phyloP scores from a whole-genome alignment of 305 asterid species.

The Fraxinus velutina region DNA sequence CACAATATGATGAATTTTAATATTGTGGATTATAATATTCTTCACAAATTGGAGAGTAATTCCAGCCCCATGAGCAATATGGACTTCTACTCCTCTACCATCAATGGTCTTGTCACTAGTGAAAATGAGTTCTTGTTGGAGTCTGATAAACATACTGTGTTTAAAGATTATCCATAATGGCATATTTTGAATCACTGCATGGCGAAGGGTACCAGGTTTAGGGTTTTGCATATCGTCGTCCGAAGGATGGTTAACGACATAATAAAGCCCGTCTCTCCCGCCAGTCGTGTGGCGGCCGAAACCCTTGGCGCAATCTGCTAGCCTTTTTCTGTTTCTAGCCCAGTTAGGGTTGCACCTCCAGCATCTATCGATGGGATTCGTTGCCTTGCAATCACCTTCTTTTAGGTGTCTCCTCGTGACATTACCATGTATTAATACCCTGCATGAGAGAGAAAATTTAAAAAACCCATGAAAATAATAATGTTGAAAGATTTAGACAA shows the following conservation, averaged over 20 bases:
- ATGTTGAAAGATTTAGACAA: background rate
- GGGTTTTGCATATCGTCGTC: conserved; percentile 48
- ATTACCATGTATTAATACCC: conserved; percentile 25
- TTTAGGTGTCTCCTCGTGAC: conserved; percentile 48
- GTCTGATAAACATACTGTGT: conserved; percentile 49
- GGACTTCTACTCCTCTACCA: conserved; percentile 47
- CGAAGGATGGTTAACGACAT: conserved; percentile 44
- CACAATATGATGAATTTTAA: conserved; percentile 49
- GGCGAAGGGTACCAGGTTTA: conserved; percentile 59
- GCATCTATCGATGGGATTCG: conserved; percentile 68
- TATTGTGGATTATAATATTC: conserved; percentile 52
- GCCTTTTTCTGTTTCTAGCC: conserved; percentile 44
- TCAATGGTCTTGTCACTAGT: conserved; percentile 48
- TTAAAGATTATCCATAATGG: conserved; percentile 63
- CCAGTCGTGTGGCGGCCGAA: conserved; percentile 56
- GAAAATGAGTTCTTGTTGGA: conserved; percentile 43
- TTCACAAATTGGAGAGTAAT: conserved; percentile 54
- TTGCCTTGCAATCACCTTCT: conserved; percentile 40
- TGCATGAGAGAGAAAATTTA: background rate
- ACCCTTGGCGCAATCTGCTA: conserved; percentile 55
- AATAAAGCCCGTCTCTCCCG: conserved; percentile 40
- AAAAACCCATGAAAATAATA: background rate
- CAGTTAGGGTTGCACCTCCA: conserved; percentile 70
- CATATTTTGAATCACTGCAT: conserved; percentile 54
- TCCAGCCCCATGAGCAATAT: conserved; percentile 58